Conservation (phyloP, 306 rosid species). For the Abrus pulchellus region DNA sequence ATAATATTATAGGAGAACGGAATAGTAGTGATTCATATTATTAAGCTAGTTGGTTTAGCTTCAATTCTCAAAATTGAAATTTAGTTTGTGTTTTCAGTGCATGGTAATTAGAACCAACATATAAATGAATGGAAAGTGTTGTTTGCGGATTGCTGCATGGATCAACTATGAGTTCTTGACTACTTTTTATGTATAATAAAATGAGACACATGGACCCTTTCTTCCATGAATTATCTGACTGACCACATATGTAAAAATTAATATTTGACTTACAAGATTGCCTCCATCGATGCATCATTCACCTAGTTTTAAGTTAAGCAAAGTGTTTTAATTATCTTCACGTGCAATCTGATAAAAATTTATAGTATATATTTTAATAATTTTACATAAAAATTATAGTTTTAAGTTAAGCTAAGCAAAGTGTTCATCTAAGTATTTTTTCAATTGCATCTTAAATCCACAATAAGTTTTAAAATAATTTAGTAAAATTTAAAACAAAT, state of each 20-base stretch:
- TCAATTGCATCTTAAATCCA: too few relatives aligned
- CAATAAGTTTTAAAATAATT: too few relatives aligned
- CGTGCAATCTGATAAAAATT: constrained; percentile 42
- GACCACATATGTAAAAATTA: constrained; percentile 22
- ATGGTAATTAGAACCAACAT: background rate
- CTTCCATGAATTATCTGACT: constrained; percentile 41
- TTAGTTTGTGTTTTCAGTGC: background rate
- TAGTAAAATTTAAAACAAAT: too few relatives aligned
- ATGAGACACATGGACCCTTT: constrained; percentile 29
- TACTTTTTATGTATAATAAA: background rate
- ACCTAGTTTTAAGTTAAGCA: constrained; percentile 38
- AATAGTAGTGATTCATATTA: background rate
- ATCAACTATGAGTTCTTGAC: background rate
- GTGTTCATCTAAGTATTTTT: too few relatives aligned
- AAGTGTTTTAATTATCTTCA: constrained; percentile 49
- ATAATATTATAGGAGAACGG: background rate
- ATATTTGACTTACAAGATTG: constrained; percentile 50
- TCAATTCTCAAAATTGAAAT: background rate
- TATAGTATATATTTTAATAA: too few relatives aligned
- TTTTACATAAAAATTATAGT: too few relatives aligned
- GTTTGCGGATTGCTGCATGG: constrained; percentile 37
- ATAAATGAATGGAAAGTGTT: background rate
- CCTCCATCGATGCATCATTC: constrained; percentile 37
- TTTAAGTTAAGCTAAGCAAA: too few relatives aligned
- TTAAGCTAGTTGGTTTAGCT: background rate